Conservation (phyloP, 768 basidiomycete species). For the Arthromyces matolae region DNA sequence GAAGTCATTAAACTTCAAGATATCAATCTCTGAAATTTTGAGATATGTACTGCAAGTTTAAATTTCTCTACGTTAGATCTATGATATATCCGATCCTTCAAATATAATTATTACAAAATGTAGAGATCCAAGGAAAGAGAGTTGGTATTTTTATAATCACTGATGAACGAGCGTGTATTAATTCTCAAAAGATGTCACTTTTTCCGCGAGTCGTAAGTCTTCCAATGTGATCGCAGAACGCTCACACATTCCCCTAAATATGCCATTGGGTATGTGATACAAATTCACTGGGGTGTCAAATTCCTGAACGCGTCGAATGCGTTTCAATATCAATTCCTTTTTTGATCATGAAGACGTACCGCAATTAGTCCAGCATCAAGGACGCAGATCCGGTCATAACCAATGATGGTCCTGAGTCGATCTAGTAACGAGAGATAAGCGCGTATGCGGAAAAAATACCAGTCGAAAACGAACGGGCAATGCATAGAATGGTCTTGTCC, state of each 20-base stretch:
- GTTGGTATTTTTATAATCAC: not conserved
- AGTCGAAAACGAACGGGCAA: slow-evolving; percentile 60
- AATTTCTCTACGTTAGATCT: too few species aligned
- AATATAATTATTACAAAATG: too few species aligned
- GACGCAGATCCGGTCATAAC: slow-evolving; percentile 86
- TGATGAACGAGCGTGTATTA: not conserved
- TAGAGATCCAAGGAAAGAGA: too few species aligned
- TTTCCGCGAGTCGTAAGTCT: slow-evolving; percentile 52
- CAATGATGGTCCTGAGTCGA: slow-evolving; percentile 81
- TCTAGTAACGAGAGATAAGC: too few species aligned
- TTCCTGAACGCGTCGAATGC: too few species aligned
- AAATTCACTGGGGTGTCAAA: slow-evolving; percentile 75
- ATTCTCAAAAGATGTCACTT: slow-evolving; percentile 15
- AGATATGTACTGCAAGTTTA: too few species aligned
- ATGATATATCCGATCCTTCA: too few species aligned
- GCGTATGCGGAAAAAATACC: too few species aligned
- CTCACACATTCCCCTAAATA: slow-evolving; percentile 86
- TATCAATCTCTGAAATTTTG: too few species aligned
- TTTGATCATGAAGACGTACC: slow-evolving; percentile 34
- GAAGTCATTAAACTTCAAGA: too few species aligned
- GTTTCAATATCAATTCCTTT: too few species aligned
- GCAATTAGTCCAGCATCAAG: slow-evolving; percentile 77
- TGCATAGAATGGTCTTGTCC: slow-evolving; percentile 82
- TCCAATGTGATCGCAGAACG: slow-evolving; percentile 71
- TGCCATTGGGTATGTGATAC: slow-evolving; percentile 53